Base-by-base conservation (phyloP, 202 grass and related monocot species). In the Eragrostis tef region DNA sequence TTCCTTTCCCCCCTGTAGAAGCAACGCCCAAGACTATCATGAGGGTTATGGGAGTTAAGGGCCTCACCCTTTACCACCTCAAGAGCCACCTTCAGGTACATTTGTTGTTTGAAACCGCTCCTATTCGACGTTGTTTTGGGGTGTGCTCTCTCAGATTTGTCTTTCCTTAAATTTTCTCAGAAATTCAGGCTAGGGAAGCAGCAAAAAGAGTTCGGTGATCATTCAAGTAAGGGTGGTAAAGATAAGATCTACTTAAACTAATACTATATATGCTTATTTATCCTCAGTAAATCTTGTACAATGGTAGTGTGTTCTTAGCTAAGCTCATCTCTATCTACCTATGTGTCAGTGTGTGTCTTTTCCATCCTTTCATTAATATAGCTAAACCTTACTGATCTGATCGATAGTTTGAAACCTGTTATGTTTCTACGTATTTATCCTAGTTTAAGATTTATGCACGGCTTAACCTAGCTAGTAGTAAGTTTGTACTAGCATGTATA, bases 1-100 rank as follows among this genome's bases (percentile, higher is more conserved):
- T 29, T 85, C 76, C 6, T 59, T 70, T 17, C 64, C 58, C 64
- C 7, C 51, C 63, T 72, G 54, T 72, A 99, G 96, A 99, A 87
- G 96, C 96, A 22, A 99, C 96, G 58, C 96, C 96, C 68, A 99
- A 99, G 75, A 99, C 96, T 42, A 99, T 99, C 88, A 96, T 99
- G 96, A 99, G 93, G 87, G 96, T 93, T 71, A 99, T 99, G 96
- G 96, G 93, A 77, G 96, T 99, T 5, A 99, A 99, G 78, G 96
- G 96, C 4, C 96, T 99, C 42, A 99, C 96, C 12, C 93, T 99
- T 6, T 99, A 99, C 22, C 96, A 99, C 59, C 93, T 99, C 71
- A 99, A 99, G 89, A 99, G 96, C 53, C 96, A 99, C 72, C 96
- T 99, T 64, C 96, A 99, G 86, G 96, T 99, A 88, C 48, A 14